Conservation (phyloP, 768 basidiomycete species). For the Boletus fagicola region DNA sequence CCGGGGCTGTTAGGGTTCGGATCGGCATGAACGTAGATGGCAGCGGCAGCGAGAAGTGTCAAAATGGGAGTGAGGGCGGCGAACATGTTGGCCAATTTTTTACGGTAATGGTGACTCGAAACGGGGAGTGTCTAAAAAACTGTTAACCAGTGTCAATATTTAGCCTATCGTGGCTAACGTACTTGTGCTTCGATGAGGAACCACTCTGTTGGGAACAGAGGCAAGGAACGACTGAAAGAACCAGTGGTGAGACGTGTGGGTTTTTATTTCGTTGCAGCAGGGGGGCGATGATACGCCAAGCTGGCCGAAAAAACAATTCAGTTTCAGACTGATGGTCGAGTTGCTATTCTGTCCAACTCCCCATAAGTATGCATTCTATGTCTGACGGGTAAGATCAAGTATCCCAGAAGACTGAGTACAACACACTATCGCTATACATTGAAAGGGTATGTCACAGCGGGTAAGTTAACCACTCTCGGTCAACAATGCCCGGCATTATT, state of each 20-base stretch:
- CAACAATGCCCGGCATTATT: neutral
- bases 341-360: neutral
- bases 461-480: neutral
- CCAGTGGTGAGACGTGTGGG: neutral
- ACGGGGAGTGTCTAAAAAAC: neutral
- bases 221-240: conserved; percentile 14
- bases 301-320: neutral
- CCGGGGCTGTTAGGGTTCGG: conserved; percentile 58
- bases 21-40: conserved; percentile 48
- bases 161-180: neutral
- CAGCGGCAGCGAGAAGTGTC: conserved; percentile 24
- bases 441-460: neutral
- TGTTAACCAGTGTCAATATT: neutral
- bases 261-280: neutral
- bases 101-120: neutral
- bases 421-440: neutral
- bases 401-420: neutral
- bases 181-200: neutral
- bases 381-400: neutral
- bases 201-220: conserved; percentile 3
- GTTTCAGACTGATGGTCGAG: neutral
- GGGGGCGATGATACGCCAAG: neutral
- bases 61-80: conserved; percentile 10
- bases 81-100: conserved; percentile 16
- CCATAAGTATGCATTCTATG: neutral